A percentile compares a stretch with the other conserved stretches of the same genome.
Conservation (phyloP, 345 rosid species). For the Sonneratia caseolaris region DNA sequence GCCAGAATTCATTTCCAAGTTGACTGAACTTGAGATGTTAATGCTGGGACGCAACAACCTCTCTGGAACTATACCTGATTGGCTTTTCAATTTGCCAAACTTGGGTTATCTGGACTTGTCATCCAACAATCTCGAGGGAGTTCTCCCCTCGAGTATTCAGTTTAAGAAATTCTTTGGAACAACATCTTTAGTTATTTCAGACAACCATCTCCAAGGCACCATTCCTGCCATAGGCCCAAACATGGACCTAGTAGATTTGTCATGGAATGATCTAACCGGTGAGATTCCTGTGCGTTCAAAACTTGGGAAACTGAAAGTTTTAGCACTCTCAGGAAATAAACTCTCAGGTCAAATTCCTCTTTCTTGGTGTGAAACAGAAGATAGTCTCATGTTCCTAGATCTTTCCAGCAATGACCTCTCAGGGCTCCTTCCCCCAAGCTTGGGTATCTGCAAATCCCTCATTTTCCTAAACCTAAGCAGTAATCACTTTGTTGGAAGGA, state of each 20-base stretch:
- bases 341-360: not conserved
- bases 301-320: not conserved
- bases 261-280: not conserved
- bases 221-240: not conserved
- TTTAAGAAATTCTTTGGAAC: not conserved
- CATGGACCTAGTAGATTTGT: not conserved
- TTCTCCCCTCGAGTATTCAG: not conserved
- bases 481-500: not conserved
- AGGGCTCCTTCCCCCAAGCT: not conserved
- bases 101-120: constrained; percentile 3
- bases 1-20: not conserved
- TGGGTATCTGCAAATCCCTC: not conserved
- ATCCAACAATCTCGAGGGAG: not conserved
- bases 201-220: not conserved
- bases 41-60: not conserved
- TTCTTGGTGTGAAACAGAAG: not conserved
- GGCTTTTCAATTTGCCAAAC: constrained; percentile 5
- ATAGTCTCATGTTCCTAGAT: not conserved
- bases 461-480: not conserved
- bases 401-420: constrained; percentile 4
- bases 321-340: constrained; percentile 1
- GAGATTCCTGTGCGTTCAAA: not conserved
- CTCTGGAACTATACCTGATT: constrained; percentile 1
- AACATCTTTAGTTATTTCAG: not conserved
- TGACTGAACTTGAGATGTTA: not conserved